These are phyloP conservation scores for Talaromyces stipitatus DNA, from an alignment of 495 filamentous ascomycete genomes.

Conservation along the genomic window DNA sequence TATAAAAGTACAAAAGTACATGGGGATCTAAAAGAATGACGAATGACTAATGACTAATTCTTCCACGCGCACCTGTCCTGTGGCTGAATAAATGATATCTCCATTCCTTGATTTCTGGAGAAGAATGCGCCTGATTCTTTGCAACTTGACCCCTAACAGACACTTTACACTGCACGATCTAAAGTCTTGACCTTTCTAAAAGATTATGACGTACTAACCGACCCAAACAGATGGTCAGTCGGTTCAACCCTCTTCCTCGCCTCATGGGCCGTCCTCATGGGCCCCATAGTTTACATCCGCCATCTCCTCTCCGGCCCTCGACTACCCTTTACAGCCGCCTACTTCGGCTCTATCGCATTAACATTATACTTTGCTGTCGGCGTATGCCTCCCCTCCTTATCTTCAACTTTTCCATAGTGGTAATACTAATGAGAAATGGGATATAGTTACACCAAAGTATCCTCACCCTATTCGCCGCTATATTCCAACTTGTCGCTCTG, in stretches of 20 bases:
- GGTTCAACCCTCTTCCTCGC: conserved; percentile 84
- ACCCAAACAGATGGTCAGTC: conserved; percentile 71
- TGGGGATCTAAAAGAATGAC: too few relatives aligned
- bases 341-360: conserved; percentile 88
- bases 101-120: neutral
- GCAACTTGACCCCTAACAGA: neutral
- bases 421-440: neutral
- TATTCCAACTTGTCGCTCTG: conserved; percentile 74
- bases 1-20: neutral
- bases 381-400: conserved; percentile 47
- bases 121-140: conserved; percentile 4
- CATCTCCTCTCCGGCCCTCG: conserved; percentile 81
- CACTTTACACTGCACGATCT: neutral
- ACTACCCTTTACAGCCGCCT: conserved; percentile 90
- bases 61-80: neutral
- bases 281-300: conserved; percentile 68
- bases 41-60: neutral
- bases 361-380: conserved; percentile 88
- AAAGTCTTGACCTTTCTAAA: neutral
- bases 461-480: conserved; percentile 74
- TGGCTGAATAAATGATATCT: conserved; percentile 3
- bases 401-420: conserved; percentile 6
- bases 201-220: neutral
- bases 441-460: conserved; percentile 66
- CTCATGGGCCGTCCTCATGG: conserved; percentile 93